Evolutionary conservation across 2,329 filamentous ascomycete species (phyloP), one percentile per base, ranked within the genome.

Genomic region (Sporothrix luriei): DNA sequence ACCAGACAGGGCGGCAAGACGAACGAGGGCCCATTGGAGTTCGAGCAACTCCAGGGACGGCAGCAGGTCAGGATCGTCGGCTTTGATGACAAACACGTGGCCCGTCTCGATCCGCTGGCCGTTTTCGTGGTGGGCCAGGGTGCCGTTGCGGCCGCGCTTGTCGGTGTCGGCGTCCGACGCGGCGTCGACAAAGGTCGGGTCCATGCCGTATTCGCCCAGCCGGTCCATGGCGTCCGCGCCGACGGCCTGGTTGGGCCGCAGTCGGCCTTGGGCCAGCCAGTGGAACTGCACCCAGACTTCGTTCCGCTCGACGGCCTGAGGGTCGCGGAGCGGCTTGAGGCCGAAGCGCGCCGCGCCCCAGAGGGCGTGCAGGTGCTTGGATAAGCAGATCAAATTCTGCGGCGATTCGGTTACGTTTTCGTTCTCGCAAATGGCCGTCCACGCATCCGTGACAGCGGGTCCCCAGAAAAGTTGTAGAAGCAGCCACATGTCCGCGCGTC

Each of bases 21-120:
- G 52, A 6, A 29, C 21, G 10, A 55, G 24, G 9, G 16, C 26
- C 61, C 68, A 69, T 21, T 69, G 68, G 4, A 69, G 51, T 21
- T 69, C 68, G 5, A 69, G 52, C 1, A 69, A 40, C n/a, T 66
- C 68, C 1, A 66, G 51, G 16, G 68, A 69, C 19, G 61, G 68
- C 40, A 69, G 40, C 10, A 59, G 5, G 2, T 66, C 52, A 7
- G 68, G 61, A 16, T 69, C 38, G 5, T 66, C 61, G 3, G 68
- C 61, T 11, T 24, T 14, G 43, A 69, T 69, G 19, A 51, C 68
- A 51, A 66, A 69, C 3, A 69, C 38, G 26, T 69, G 61, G 51
- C 68, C 68, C 0, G 68, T 69, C 26, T 68, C 55, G 29, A 62
- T 68, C 9, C 6, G 19, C 3, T 51, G 38, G 1, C 68, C 68